Base-by-base conservation (phyloP, 306 rosid species). In the Heteromeles arbutifolia region DNA sequence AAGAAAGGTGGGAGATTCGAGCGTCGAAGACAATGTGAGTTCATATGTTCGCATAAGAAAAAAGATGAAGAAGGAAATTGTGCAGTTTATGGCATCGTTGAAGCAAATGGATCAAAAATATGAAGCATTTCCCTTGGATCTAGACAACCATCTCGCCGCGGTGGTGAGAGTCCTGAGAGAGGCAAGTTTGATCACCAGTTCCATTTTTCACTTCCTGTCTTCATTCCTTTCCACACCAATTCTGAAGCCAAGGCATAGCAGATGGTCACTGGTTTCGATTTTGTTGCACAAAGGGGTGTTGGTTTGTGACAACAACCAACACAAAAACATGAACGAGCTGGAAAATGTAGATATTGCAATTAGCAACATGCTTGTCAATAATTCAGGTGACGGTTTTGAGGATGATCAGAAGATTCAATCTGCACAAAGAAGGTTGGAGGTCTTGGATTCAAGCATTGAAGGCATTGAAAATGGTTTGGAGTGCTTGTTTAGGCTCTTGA, bases 141-240 rank as follows among this genome's bases (percentile, higher is more conserved):
- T 85, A 0, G 82, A 85, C 37, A 77, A 72, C 68, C 90, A 87
- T 22, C 76, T 85, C 1, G 72, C 82, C 4, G 86, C 85, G 11
- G 84, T 90, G 65, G 91, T 88, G 1, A 72, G 88, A 53, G 92
- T 87, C 24, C 83, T 90, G 0, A 92, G 84, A 77, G 97, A 92
- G 79, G 84, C 92, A 32, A 84, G 86, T 72, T 70, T 66, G 69
- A 73, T 88, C 45, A 87, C 90, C 2, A 74, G 80, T 66, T 82
- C 86, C 4, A 69, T 87, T 34, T 83, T 92, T 43, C 81, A 85
- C 31, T 84, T 89, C 10, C 75, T 92, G 2, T 69, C 84, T 78
- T 75, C 66, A 15, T 87, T 87, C 73, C 93, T 86, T 21, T 87
- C 82, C 50, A 52, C 87, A 21, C 88, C 88, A 5, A 24, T 82